phyloP scores from a whole-genome alignment of 2,329 filamentous ascomycete genomes.

The Ophiostoma sp. region DNA sequence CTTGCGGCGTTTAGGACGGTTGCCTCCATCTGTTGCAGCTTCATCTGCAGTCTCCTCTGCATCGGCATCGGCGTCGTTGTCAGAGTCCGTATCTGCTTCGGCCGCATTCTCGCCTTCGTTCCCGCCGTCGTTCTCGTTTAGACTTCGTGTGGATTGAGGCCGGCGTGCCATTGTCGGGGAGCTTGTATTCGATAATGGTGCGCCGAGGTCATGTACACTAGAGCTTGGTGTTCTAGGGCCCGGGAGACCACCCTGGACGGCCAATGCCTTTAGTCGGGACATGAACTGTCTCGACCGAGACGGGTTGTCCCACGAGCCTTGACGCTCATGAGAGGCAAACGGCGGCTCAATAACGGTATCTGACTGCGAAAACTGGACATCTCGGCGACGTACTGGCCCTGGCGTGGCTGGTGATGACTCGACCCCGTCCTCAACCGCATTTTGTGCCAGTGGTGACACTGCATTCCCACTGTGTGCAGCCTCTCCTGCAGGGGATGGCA shows the following conservation, averaged over 20 bases:
- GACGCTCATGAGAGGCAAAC: slow-evolving; percentile 35
- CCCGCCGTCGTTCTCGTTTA: slow-evolving; percentile 49
- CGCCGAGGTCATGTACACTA: slow-evolving; percentile 26
- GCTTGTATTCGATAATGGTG: slow-evolving; percentile 39
- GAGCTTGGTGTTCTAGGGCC: slow-evolving; percentile 39
- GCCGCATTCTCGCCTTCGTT: neutral
- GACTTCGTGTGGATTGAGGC: slow-evolving; percentile 27
- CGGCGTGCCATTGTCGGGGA: slow-evolving; percentile 46
- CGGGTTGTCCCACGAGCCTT: slow-evolving; percentile 63
- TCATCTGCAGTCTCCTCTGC: slow-evolving; percentile 85
- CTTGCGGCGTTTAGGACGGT: slow-evolving; percentile 55
- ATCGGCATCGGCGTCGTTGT: slow-evolving; percentile 48
- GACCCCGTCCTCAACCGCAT: neutral
- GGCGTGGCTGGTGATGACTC: slow-evolving; percentile 23
- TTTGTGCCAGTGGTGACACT: neutral
- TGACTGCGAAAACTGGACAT: slow-evolving; percentile 68
- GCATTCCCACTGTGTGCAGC: too few relatives aligned
- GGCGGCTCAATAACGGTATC: slow-evolving; percentile 44
- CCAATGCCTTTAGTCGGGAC: slow-evolving; percentile 70
- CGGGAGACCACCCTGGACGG: slow-evolving; percentile 48
- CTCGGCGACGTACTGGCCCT: slow-evolving; percentile 45
- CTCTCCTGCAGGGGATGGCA: neutral
- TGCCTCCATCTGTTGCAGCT: slow-evolving; percentile 43
- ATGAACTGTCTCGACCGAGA: slow-evolving; percentile 63
- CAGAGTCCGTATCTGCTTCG: slow-evolving; percentile 18